Base-by-base conservation (phyloP, 345 rosid species). In the Eucalyptus grandis region DNA sequence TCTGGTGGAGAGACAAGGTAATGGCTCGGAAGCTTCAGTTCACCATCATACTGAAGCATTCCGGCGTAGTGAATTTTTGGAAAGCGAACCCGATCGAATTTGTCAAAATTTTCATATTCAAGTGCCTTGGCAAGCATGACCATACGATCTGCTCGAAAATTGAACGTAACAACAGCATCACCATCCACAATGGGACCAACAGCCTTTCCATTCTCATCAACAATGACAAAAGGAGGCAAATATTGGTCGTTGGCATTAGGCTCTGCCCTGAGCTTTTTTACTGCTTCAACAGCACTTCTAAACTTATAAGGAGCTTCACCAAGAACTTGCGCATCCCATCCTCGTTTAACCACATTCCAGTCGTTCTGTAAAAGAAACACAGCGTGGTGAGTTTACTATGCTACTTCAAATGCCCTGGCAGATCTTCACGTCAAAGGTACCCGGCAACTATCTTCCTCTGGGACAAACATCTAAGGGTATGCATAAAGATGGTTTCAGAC, bases 271-370 rank as follows among this genome's bases (percentile, higher is more conserved):
- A 98, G 89, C 50, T 92, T 96, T 95, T 96, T 96, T 56, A 97
- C 92, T 4, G 99, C 99, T 91, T 98, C 99, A 90, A 97, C 92
- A 14, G 99, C 97, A 91, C 83, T 95, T 89, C 62, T 95, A 86
- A 98, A 98, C 91, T 97, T 98, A 93, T 96, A 87, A 6, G 98
- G 99, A 87, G 99, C 99, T 95, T 96, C 98, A 53, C 99, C 99
- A 86, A 98, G 98, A 92, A 98, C 98, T 88, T 98, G 99, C 88
- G 99, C 99, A 92, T 98, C 98, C 99, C 99, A 98, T 86, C 99
- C 99, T 88, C 99, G 92, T 89, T 98, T 98, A 34, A 97, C 96
- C 65, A 98, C 99, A 89, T 89, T 88, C 99, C 99, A 98, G 89
- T 98, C 99, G 92, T 98, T 98, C 99, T 98, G 93, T 87, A 83